Conservation (phyloP, 2,329 filamentous ascomycete genomes). For the Calonectria fujianensis region DNA sequence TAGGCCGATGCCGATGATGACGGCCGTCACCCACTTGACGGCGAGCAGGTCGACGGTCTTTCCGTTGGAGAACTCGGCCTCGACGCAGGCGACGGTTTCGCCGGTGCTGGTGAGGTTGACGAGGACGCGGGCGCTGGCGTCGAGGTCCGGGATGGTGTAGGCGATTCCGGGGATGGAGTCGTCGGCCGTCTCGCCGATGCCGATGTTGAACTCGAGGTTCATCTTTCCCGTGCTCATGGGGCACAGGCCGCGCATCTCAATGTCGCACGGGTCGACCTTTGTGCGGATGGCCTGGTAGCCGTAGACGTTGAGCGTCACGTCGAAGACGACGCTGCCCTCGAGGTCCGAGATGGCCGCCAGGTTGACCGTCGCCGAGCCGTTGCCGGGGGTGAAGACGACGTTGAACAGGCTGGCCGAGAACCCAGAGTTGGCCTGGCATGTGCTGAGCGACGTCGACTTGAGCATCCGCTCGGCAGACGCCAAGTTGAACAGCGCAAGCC, state of each 20-base stretch:
- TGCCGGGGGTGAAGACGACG: slow-evolving; percentile 85
- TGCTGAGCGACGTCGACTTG: slow-evolving; percentile 86
- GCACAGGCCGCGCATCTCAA: slow-evolving; percentile 83
- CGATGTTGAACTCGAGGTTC: slow-evolving; percentile 82
- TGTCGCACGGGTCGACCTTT: slow-evolving; percentile 84
- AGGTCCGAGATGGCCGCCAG: slow-evolving; percentile 88
- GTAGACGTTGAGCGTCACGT: slow-evolving; percentile 86
- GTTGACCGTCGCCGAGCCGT: slow-evolving; percentile 82
- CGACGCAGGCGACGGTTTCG: slow-evolving; percentile 86
- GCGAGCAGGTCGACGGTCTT: slow-evolving; percentile 92
- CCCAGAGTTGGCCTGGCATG: slow-evolving; percentile 87
- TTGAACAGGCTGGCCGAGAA: slow-evolving; percentile 94
- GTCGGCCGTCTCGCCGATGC: slow-evolving; percentile 73
- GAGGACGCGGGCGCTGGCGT: slow-evolving; percentile 87
- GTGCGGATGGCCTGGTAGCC: slow-evolving; percentile 82
- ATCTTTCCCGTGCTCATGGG: slow-evolving; percentile 92
- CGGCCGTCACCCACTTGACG: slow-evolving; percentile 91
- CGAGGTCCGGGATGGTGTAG: slow-evolving; percentile 92
- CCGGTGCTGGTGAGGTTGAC: slow-evolving; percentile 81
- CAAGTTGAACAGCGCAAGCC: slow-evolving; percentile 36
- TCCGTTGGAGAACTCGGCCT: slow-evolving; percentile 90
- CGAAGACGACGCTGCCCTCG: slow-evolving; percentile 86
- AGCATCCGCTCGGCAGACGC: slow-evolving; percentile 78
- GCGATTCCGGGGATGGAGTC: slow-evolving; percentile 85
- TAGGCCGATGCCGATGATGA: slow-evolving; percentile 89